These are phyloP conservation scores for Elongisporangium undulatum DNA, from an alignment of 352 stramenopile species.

Conservation along the genomic window DNA sequence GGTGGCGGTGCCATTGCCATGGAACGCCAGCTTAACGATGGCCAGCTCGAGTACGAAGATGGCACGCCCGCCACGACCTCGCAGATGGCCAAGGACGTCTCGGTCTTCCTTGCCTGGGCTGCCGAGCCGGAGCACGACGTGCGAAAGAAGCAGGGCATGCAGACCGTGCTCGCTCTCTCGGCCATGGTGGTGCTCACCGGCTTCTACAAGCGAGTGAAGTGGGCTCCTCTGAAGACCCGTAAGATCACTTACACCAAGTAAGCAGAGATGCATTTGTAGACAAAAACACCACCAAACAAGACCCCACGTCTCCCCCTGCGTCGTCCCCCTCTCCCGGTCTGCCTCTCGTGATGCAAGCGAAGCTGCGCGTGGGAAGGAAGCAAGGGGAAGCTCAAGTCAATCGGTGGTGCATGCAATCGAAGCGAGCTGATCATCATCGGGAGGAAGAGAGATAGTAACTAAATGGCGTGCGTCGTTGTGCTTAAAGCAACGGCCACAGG, in stretches of 20 bases:
- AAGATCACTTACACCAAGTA: conserved; percentile 98
- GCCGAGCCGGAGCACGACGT: conserved; percentile 97
- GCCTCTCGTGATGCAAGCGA: background rate
- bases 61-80: conserved; percentile 96
- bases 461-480: background rate
- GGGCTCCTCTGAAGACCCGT: conserved; percentile 96
- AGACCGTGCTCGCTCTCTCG: conserved; percentile 91
- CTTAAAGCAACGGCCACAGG: background rate
- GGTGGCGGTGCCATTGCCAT: conserved; percentile 97
- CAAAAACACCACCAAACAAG: background rate
- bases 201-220: conserved; percentile 99
- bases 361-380: background rate
- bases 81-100: conserved; percentile 98
- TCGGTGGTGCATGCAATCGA: background rate
- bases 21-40: conserved; percentile 96
- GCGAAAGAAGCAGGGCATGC: conserved; percentile 97
- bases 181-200: conserved; percentile 91
- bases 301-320: background rate
- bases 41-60: conserved; percentile 97
- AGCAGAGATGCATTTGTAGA: conserved; percentile 10
- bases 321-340: background rate
- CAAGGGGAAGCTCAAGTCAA: background rate
- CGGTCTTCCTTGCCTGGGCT: conserved; percentile 96
- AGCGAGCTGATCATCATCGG: background rate
- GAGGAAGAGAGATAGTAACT: background rate